Evolutionary conservation across 768 basidiomycete species (phyloP).

Genomic region (Rhodotorula kratochvilovae): DNA sequence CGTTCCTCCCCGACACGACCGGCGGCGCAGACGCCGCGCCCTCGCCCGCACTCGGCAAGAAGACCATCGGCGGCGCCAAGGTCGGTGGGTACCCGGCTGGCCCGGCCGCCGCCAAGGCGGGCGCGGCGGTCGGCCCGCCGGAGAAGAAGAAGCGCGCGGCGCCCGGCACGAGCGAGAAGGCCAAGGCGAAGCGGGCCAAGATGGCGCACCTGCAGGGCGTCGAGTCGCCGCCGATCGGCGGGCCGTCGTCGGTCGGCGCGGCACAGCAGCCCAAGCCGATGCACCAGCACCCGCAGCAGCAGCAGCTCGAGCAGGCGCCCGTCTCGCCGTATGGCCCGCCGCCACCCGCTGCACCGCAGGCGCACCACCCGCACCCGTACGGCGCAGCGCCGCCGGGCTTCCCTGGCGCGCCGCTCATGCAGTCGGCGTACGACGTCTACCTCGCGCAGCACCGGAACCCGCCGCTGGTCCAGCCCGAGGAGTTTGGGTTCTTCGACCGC

Average conservation of each 20-base stretch:
- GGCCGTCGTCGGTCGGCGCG: not conserved
- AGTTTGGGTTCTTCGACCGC: constrained; percentile 88
- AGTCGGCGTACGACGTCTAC: constrained; percentile 39
- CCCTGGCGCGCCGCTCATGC: constrained; percentile 36
- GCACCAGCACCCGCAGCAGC: constrained; percentile 8
- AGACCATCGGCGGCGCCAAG: not conserved
- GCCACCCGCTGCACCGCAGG: not conserved
- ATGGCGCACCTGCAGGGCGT: constrained; percentile 18
- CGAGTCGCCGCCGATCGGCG: constrained; percentile 32
- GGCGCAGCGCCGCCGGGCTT: constrained; percentile 31
- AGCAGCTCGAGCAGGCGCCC: not conserved
- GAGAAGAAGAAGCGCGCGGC: constrained; percentile 41
- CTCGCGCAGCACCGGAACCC: constrained; percentile 28
- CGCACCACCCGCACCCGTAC: constrained; percentile 22
- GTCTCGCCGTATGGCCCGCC: constrained; percentile 19
- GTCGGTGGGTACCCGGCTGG: not conserved
- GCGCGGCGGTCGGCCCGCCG: not conserved
- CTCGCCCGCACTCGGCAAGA: not conserved
- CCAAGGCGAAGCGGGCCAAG: constrained; percentile 38
- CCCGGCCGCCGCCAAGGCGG: not conserved
- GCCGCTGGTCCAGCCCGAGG: constrained; percentile 53
- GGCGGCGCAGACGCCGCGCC: constrained; percentile 19
- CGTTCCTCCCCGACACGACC: constrained; percentile 44
- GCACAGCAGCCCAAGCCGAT: not conserved
- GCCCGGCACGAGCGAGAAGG: constrained; percentile 35